These are phyloP conservation scores for Vicia faba DNA, from an alignment of 306 rosid species.

Conservation along the genomic window DNA sequence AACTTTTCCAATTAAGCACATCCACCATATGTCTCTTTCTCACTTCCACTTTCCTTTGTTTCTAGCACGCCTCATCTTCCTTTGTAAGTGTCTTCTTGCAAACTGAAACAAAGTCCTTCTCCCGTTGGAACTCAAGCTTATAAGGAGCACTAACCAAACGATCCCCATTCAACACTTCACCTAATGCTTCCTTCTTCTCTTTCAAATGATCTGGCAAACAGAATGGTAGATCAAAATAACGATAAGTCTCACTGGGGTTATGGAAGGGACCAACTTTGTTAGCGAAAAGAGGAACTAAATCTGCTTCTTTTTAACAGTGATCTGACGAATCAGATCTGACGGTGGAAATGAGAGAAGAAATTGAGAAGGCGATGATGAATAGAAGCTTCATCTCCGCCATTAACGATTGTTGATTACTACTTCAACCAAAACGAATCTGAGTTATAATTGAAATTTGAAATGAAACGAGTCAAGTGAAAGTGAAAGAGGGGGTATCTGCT, in stretches of 20 bases:
- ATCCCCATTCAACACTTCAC: slow-evolving; percentile 92
- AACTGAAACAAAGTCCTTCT: slow-evolving; percentile 55
- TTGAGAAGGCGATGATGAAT: slow-evolving; percentile 24
- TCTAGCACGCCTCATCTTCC: slow-evolving; percentile 70
- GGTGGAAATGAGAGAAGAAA: slow-evolving; percentile 16
- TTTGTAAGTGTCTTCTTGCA: slow-evolving; percentile 58
- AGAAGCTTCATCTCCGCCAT: slow-evolving; percentile 27
- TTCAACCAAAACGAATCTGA: neutral
- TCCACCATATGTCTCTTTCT: too few species aligned
- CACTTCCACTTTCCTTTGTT: too few species aligned
- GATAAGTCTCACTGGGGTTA: slow-evolving; percentile 59
- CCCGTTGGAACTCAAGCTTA: slow-evolving; percentile 61
- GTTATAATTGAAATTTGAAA: neutral
- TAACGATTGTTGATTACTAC: neutral
- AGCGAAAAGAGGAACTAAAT: slow-evolving; percentile 54
- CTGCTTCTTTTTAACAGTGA: slow-evolving; percentile 53
- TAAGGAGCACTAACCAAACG: slow-evolving; percentile 82
- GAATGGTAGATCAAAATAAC: slow-evolving; percentile 82
- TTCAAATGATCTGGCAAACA: slow-evolving; percentile 60
- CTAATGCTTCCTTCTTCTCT: slow-evolving; percentile 89
- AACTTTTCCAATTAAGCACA: too few species aligned
- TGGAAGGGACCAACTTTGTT: slow-evolving; percentile 68
- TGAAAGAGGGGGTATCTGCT: neutral
- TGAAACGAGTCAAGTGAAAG: neutral
- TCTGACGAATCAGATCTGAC: slow-evolving; percentile 59